These are phyloP conservation scores for Rubus idaeus DNA, from an alignment of 306 rosid genomes.

Conservation along the genomic window DNA sequence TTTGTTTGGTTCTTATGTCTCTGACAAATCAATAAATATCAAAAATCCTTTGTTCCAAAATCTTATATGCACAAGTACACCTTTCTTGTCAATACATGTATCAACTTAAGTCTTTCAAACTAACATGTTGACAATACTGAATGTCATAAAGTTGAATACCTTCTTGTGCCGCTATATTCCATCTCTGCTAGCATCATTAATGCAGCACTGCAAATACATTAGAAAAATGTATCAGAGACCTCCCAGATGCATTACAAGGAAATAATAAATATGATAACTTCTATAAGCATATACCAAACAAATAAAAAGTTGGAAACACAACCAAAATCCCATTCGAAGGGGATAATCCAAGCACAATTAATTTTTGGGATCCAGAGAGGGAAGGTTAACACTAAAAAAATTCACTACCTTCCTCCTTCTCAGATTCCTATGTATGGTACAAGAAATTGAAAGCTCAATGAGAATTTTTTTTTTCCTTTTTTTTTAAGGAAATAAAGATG, in stretches of 20 bases:
- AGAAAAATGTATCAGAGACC: slow-evolving; percentile 25
- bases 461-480: no score
- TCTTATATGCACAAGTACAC: not conserved
- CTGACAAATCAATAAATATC: not conserved
- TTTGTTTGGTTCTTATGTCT: no score
- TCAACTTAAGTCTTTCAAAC: not conserved
- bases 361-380: no score
- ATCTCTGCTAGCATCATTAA: slow-evolving; percentile 78
- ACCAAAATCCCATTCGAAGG: no score
- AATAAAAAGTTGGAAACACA: no score
- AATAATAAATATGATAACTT: not conserved
- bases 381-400: no score
- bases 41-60: not conserved
- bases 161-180: slow-evolving; percentile 87
- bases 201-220: slow-evolving; percentile 65
- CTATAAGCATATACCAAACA: not conserved
- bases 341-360: no score
- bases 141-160: slow-evolving; percentile 41
- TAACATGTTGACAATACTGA: not conserved
- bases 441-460: no score
- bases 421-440: no score
- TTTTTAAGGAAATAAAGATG: no score
- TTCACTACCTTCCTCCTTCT: no score
- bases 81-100: not conserved
- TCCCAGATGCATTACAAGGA: not conserved